Evolutionary conservation across 108 stramenopile genomes (phyloP).

Genomic region (Cafeteria roenbergensis): DNA sequence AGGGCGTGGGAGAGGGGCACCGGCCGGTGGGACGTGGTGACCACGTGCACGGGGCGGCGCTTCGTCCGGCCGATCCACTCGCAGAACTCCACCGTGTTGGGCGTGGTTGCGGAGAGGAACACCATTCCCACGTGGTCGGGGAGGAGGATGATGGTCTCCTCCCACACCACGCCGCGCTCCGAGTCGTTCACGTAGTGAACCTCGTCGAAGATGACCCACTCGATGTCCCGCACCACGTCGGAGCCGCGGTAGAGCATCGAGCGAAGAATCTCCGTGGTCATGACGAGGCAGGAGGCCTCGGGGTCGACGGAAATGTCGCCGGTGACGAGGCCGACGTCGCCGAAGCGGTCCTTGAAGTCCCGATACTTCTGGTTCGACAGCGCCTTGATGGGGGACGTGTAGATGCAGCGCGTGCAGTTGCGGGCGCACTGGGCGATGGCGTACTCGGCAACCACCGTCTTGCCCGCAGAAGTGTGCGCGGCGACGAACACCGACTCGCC

Average conservation of each 20-base stretch:
- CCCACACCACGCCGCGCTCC: slow-evolving; percentile 80
- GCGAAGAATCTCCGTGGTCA: slow-evolving; percentile 49
- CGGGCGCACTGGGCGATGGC: slow-evolving; percentile 63
- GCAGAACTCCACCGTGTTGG: slow-evolving; percentile 82
- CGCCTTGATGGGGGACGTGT: slow-evolving; percentile 85
- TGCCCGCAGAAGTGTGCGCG: slow-evolving; percentile 81
- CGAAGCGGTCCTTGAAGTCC: slow-evolving; percentile 63
- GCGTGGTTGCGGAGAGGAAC: slow-evolving; percentile 88
- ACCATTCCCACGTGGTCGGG: slow-evolving; percentile 73
- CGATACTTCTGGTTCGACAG: slow-evolving; percentile 83
- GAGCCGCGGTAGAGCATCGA: slow-evolving; percentile 77
- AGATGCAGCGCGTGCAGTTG: slow-evolving; percentile 61
- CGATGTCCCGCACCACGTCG: slow-evolving; percentile 60
- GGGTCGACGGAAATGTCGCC: slow-evolving; percentile 55
- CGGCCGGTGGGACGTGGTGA: slow-evolving; percentile 71
- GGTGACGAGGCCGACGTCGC: slow-evolving; percentile 68
- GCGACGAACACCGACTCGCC: slow-evolving; percentile 75
- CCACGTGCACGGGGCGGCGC: slow-evolving; percentile 70
- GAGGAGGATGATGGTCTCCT: slow-evolving; percentile 91
- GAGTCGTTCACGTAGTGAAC: slow-evolving; percentile 66
- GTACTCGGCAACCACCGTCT: slow-evolving; percentile 81
- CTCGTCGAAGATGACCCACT: slow-evolving; percentile 78
- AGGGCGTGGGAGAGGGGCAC: slow-evolving; percentile 81
- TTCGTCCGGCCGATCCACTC: slow-evolving; percentile 88
- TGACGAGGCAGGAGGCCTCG: slow-evolving; percentile 46